These are phyloP conservation scores for Aegilops bicornis DNA, from an alignment of 176 grass and related monocot genomes.

Conservation along the genomic window DNA sequence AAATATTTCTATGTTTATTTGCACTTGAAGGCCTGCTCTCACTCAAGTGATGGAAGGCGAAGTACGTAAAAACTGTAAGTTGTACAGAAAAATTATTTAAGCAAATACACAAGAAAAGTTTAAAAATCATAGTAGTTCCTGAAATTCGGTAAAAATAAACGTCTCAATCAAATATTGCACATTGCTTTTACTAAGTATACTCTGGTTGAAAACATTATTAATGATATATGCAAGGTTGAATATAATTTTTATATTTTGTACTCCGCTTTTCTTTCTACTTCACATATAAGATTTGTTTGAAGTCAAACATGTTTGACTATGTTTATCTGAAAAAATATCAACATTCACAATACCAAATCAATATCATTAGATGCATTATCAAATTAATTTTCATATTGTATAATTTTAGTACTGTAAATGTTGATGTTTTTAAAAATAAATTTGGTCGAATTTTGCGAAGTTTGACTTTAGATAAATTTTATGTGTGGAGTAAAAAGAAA, in stretches of 20 bases:
- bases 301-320: no score
- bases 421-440: no score
- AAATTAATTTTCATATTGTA: no score
- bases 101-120: neutral
- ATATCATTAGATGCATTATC: no score
- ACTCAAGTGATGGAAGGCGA: neutral
- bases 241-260: neutral
- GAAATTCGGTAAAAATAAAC: neutral
- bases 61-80: neutral
- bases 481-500: no score
- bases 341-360: no score
- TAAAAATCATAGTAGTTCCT: neutral
- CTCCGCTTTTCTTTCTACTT: no score
- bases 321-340: no score
- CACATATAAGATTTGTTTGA: no score
- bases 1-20: neutral
- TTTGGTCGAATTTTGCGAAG: no score
- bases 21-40: neutral
- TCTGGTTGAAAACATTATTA: neutral
- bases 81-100: neutral
- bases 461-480: no score
- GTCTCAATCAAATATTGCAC: neutral
- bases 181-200: neutral
- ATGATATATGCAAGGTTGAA: neutral
- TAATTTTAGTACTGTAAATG: no score